Evolutionary conservation across 768 basidiomycete species (phyloP).

Genomic region (Rhodotorula kratochvilovae): DNA sequence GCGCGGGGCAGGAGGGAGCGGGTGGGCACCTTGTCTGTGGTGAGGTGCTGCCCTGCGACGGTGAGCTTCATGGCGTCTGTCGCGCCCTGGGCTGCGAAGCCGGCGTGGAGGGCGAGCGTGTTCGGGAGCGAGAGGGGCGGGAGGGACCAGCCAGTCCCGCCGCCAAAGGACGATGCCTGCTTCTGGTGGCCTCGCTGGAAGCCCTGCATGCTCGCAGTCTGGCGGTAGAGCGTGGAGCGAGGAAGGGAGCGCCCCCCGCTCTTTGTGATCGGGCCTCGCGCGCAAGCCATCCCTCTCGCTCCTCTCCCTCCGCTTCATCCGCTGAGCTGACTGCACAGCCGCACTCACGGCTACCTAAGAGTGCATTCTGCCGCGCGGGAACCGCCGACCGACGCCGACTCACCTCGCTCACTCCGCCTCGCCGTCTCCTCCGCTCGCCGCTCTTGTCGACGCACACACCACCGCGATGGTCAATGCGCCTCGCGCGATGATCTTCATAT

Average conservation of each 20-base stretch:
- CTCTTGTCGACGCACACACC: neutral
- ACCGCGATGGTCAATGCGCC: neutral
- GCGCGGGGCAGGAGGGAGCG: neutral
- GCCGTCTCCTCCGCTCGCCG: too few relatives aligned
- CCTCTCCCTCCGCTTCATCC: too few relatives aligned
- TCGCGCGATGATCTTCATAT: neutral
- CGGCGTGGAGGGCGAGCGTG: constrained; percentile 25
- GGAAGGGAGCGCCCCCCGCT: neutral
- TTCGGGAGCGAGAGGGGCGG: constrained; percentile 21
- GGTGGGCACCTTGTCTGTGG: constrained; percentile 16
- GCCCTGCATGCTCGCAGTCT: neutral
- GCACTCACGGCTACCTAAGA: too few relatives aligned
- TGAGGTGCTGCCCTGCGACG: constrained; percentile 21
- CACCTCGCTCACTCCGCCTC: too few relatives aligned
- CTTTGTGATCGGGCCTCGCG: too few relatives aligned
- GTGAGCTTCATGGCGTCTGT: constrained; percentile 21
- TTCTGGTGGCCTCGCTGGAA: constrained; percentile 20
- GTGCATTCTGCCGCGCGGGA: too few relatives aligned
- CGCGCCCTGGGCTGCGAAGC: constrained; percentile 17
- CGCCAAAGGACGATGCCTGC: constrained; percentile 24
- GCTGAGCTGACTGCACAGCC: too few relatives aligned
- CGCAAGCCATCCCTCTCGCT: too few relatives aligned
- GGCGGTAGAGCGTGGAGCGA: neutral
- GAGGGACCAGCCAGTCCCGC: constrained; percentile 5
- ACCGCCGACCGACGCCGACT: too few relatives aligned